These are phyloP conservation scores for Botryotinia convoluta DNA, from an alignment of 2,329 filamentous ascomycete species.

Conservation along the genomic window DNA sequence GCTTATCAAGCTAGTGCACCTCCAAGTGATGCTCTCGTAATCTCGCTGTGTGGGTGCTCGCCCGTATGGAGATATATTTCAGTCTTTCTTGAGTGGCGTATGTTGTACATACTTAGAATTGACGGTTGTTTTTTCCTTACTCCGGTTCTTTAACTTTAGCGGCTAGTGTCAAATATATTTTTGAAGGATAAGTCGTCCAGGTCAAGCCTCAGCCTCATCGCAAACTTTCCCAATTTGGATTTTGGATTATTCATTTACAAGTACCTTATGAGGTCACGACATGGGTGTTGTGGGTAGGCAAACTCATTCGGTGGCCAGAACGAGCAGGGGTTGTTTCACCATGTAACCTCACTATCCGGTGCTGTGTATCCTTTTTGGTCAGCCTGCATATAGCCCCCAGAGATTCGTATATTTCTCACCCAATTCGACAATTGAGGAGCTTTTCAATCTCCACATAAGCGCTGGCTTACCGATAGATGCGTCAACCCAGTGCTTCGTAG, in stretches of 20 bases:
- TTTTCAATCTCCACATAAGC: not conserved
- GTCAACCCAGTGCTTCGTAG: not conserved
- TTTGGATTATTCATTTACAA: not conserved
- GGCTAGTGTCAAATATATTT: too few species aligned
- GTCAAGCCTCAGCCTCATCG: not conserved
- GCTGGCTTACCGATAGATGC: not conserved
- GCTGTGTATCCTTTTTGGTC: not conserved
- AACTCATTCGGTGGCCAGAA: not conserved
- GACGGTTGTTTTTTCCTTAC: not conserved
- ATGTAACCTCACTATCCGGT: not conserved
- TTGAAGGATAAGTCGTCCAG: not conserved
- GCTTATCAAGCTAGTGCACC: not conserved
- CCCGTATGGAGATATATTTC: not conserved
- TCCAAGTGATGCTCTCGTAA: not conserved
- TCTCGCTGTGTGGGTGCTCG: not conserved
- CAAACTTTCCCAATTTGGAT: not conserved
- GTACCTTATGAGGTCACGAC: not conserved
- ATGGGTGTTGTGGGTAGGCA: too few species aligned
- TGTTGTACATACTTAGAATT: not conserved
- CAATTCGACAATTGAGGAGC: not conserved
- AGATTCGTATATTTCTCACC: accelerated
- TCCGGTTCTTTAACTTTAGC: not conserved
- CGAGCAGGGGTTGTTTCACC: not conserved
- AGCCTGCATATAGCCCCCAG: too few species aligned
- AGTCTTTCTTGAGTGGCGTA: not conserved